Conservation (phyloP, 371 early-diverging fungal genomes). For the Saksenaea vasiformis region DNA sequence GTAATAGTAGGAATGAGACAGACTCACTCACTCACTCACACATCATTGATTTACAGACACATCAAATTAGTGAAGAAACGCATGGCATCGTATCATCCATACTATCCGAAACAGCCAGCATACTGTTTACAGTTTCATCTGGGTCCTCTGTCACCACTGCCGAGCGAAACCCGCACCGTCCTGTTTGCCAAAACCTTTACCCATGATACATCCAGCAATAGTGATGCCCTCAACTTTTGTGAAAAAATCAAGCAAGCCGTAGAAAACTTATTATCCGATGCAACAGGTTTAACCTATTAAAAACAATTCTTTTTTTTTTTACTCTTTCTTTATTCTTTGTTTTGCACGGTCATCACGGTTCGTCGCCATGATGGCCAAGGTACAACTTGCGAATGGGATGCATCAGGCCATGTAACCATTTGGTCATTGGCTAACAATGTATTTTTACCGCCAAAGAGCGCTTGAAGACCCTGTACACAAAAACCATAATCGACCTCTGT, state of each 20-base stretch:
- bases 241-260: slow-evolving; percentile 2
- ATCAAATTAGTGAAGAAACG: neutral
- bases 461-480: neutral
- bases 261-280: slow-evolving; percentile 3
- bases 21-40: too few relatives aligned
- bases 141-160: neutral
- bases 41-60: neutral
- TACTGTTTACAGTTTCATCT: neutral
- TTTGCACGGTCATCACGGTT: neutral
- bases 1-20: neutral
- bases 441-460: neutral
- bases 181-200: neutral
- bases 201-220: neutral
- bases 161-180: neutral
- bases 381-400: neutral
- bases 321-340: neutral
- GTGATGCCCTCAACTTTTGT: neutral
- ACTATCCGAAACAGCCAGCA: neutral
- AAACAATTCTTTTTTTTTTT: too few relatives aligned
- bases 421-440: neutral
- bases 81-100: neutral
- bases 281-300: neutral
- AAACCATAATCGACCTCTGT: neutral
- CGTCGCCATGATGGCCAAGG: neutral
- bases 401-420: neutral